Conservation (phyloP, 169 alveolate species). For the Plasmodium reichenowi region DNA sequence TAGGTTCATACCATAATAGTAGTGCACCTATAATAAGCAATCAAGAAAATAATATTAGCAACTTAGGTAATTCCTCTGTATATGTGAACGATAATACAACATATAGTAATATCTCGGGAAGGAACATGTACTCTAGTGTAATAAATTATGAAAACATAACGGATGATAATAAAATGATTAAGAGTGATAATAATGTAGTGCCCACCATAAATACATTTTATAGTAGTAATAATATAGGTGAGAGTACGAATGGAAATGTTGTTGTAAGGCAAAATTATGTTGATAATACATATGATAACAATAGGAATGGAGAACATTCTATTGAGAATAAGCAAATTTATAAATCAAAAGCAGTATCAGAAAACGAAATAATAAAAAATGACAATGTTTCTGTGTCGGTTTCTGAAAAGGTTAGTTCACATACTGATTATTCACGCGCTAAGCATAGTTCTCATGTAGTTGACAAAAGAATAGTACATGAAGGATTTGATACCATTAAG, state of each 20-base stretch:
- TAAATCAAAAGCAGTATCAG: slow-evolving; percentile 1
- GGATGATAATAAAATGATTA: neutral
- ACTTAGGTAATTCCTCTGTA: neutral
- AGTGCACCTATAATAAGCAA: slow-evolving; percentile 38
- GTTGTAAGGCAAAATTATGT: neutral
- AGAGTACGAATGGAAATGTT: slow-evolving; percentile 15
- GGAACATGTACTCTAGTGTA: neutral
- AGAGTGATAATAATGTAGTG: neutral
- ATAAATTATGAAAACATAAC: neutral
- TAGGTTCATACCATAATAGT: slow-evolving; percentile 60
- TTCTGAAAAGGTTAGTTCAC: slow-evolving; percentile 51
- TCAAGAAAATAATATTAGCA: slow-evolving; percentile 1
- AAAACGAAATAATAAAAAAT: slow-evolving; percentile 20
- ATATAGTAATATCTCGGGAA: neutral
- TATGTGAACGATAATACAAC: slow-evolving; percentile 14
- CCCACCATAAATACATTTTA: neutral
- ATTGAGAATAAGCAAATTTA: neutral
- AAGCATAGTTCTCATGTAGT: slow-evolving; percentile 77
- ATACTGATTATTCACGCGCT: slow-evolving; percentile 83
- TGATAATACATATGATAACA: neutral
- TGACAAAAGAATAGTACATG: slow-evolving; percentile 83
- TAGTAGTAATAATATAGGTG: neutral
- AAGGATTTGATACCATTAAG: slow-evolving; percentile 85
- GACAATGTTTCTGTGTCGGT: slow-evolving; percentile 25
- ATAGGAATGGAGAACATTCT: neutral